These are phyloP conservation scores for Kodamaea nitidulidarum DNA, from an alignment of 805 yeast genomes.

Conservation along the genomic window DNA sequence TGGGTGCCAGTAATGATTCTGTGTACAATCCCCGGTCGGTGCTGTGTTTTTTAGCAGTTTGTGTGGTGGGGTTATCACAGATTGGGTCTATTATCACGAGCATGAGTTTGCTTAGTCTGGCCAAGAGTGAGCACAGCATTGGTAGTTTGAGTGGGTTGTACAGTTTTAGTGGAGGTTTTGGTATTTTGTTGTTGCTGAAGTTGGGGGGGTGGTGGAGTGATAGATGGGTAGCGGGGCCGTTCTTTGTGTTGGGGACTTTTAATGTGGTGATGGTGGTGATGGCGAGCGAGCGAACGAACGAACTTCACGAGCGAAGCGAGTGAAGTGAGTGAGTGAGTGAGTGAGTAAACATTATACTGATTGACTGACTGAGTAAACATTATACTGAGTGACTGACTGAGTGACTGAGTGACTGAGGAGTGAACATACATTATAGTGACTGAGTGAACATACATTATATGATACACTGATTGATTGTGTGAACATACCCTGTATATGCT, in stretches of 20 bases:
- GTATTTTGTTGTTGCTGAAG: constrained; percentile 56
- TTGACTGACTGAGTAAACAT: too few relatives aligned
- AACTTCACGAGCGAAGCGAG: too few relatives aligned
- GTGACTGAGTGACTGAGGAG: too few relatives aligned
- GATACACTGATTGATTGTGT: too few relatives aligned
- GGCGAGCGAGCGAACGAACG: neutral
- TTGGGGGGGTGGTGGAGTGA: constrained; percentile 63
- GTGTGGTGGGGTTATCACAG: constrained; percentile 53
- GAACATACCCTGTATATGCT: too few relatives aligned
- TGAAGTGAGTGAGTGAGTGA: too few relatives aligned
- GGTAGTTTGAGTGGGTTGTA: constrained; percentile 71
- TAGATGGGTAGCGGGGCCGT: constrained; percentile 54
- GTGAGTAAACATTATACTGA: neutral
- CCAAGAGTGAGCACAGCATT: constrained; percentile 39
- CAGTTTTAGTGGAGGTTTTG: constrained; percentile 65
- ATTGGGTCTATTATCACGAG: constrained; percentile 60
- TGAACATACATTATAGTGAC: too few relatives aligned
- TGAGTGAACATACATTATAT: too few relatives aligned
- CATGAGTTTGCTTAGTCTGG: constrained; percentile 49
- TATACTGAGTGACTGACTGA: too few relatives aligned
- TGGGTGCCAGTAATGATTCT: constrained; percentile 10
- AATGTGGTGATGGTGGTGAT: constrained; percentile 21
- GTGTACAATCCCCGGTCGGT: constrained; percentile 32
- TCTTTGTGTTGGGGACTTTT: constrained; percentile 47
- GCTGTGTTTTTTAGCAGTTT: constrained; percentile 37